These are phyloP conservation scores for Kokia cookei DNA, from an alignment of 441 rosid species.

Conservation along the genomic window DNA sequence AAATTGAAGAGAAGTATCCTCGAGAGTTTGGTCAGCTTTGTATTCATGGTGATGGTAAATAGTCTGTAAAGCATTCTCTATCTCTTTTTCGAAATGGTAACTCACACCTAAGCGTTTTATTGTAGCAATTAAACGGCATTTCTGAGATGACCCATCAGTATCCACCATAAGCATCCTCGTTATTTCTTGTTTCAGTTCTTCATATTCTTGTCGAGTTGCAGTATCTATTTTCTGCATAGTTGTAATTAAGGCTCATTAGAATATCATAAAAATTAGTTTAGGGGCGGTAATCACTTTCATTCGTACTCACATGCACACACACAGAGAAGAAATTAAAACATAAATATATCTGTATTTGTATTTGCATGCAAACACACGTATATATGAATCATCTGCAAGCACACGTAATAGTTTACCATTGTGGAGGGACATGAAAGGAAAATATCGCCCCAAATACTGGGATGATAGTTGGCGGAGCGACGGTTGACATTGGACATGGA, in stretches of 20 bases:
- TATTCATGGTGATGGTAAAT: not conserved
- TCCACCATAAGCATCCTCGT: not conserved
- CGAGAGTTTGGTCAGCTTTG: not conserved
- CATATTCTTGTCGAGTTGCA: not conserved
- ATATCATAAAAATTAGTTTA: not conserved
- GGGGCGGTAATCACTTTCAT: not conserved
- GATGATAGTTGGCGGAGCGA: not conserved
- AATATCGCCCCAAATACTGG: not conserved
- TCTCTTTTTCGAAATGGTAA: constrained; percentile 10
- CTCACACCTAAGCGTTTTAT: constrained; percentile 6
- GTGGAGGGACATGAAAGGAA: not conserved
- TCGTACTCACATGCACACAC: not conserved
- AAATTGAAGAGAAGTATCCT: constrained; percentile 15
- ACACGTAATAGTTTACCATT: not conserved
- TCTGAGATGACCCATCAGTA: not conserved
- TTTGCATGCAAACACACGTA: not conserved
- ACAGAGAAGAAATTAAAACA: not conserved
- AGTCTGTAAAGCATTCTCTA: not conserved
- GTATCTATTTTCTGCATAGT: not conserved
- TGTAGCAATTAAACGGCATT: not conserved
- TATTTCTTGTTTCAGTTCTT: not conserved
- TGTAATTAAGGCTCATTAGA: not conserved
- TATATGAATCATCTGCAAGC: not conserved
- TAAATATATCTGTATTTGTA: no score
- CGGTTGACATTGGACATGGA: not conserved